Conservation (phyloP, 352 stramenopile species). For the Phytophthora nicotianae region DNA sequence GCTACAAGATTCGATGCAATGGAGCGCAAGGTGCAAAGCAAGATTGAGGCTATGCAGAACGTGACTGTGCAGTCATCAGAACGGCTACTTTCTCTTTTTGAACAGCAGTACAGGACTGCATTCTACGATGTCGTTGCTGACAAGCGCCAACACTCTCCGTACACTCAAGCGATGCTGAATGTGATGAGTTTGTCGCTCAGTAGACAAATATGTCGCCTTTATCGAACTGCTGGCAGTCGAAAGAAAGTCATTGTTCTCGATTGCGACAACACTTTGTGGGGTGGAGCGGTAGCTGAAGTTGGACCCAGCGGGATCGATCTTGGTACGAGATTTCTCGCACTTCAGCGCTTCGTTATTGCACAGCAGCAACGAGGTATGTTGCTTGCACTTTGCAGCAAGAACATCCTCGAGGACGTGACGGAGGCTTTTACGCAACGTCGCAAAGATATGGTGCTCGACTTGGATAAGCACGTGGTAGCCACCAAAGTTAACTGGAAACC, state of each 20-base stretch:
- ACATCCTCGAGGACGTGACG: slow-evolving; percentile 57
- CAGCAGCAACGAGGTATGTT: slow-evolving; percentile 56
- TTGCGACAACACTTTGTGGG: slow-evolving; percentile 82
- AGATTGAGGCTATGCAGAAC: slow-evolving; percentile 25
- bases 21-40: slow-evolving; percentile 11
- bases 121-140: slow-evolving; percentile 60
- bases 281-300: slow-evolving; percentile 65
- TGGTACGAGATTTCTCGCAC: slow-evolving; percentile 43
- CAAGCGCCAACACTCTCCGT: slow-evolving; percentile 69
- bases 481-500: slow-evolving; percentile 60
- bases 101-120: slow-evolving; percentile 22
- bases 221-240: slow-evolving; percentile 25
- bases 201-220: slow-evolving; percentile 59
- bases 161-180: slow-evolving; percentile 67
- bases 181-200: slow-evolving; percentile 47
- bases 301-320: slow-evolving; percentile 46
- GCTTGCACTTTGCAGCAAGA: slow-evolving; percentile 76
- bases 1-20: slow-evolving; percentile 20
- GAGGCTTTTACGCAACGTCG: slow-evolving; percentile 49
- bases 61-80: slow-evolving; percentile 37
- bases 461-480: slow-evolving; percentile 56
- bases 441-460: slow-evolving; percentile 53
- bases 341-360: slow-evolving; percentile 64
- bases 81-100: slow-evolving; percentile 35
- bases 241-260: slow-evolving; percentile 84